A percentile compares a stretch with the other conserved stretches of the same genome.
These are phyloP conservation scores for Calocybe cyanea DNA, from an alignment of 768 basidiomycete genomes.

Conservation along the genomic window DNA sequence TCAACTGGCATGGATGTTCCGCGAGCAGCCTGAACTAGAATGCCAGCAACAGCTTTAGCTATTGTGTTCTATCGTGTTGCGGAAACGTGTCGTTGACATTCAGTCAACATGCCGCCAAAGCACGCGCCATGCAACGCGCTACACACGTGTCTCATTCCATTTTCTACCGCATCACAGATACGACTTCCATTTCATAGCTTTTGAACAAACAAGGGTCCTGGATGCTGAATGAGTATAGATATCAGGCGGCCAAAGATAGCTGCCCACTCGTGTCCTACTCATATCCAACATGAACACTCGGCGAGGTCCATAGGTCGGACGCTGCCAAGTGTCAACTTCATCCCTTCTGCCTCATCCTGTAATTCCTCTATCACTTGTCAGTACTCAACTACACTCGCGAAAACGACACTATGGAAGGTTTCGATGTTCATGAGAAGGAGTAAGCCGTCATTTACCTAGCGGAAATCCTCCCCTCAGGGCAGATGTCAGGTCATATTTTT, in stretches of 20 bases:
- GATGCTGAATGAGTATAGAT: neutral
- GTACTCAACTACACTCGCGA: neutral
- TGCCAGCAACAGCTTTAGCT: too few species aligned
- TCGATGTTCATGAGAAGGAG: neutral
- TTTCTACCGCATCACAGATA: conserved; percentile 3
- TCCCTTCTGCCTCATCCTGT: too few species aligned
- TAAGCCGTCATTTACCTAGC: neutral
- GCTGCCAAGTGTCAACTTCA: neutral
- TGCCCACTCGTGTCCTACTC: conserved; percentile 2
- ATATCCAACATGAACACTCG: conserved; percentile 9
- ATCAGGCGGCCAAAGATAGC: neutral
- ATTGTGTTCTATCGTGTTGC: too few species aligned
- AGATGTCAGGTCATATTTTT: conserved; percentile 9
- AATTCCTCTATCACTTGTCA: neutral
- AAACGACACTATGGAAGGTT: neutral
- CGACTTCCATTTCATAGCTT: neutral
- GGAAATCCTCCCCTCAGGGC: neutral
- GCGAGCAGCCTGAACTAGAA: too few species aligned
- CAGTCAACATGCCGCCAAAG: neutral
- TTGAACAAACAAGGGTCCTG: neutral
- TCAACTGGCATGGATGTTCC: too few species aligned
- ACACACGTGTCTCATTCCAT: conserved; percentile 13
- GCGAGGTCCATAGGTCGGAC: conserved; percentile 10
- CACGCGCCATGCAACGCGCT: conserved; percentile 8
- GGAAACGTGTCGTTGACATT: too few species aligned